Conservation (phyloP, 129 eudicot species). For the Calendula officinalis region DNA sequence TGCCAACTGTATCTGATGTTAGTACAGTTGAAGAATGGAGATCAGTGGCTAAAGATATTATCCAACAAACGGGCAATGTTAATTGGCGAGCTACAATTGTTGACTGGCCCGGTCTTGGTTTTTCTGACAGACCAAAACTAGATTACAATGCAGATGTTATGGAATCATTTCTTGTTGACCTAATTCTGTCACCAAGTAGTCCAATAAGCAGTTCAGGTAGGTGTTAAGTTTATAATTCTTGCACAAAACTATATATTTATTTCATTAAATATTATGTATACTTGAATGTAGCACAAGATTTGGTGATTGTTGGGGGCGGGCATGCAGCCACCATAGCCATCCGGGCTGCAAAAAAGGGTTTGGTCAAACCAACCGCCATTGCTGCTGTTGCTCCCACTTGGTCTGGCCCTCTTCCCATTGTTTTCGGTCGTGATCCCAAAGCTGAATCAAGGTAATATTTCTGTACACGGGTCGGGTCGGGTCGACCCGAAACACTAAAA, state of each 20-base stretch:
- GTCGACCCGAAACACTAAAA: too few species aligned
- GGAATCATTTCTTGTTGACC: slow-evolving; percentile 87
- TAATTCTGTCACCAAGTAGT: slow-evolving; percentile 55
- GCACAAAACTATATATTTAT: background rate
- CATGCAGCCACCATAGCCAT: slow-evolving; percentile 97
- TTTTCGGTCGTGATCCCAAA: slow-evolving; percentile 80
- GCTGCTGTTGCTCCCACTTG: slow-evolving; percentile 97
- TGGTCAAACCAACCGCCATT: slow-evolving; percentile 74
- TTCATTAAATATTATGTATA: background rate
- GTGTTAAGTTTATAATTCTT: slow-evolving; percentile 20
- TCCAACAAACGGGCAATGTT: slow-evolving; percentile 42
- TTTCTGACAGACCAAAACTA: slow-evolving; percentile 85
- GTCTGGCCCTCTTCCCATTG: slow-evolving; percentile 99
- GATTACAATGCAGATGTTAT: slow-evolving; percentile 83
- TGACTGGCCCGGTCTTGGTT: slow-evolving; percentile 97
- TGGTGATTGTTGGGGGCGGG: slow-evolving; percentile 89
- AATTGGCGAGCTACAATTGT: slow-evolving; percentile 77
- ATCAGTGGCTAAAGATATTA: slow-evolving; percentile 69
- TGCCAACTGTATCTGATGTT: slow-evolving; percentile 94
- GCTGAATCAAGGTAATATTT: slow-evolving; percentile 70
- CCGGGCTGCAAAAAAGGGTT: slow-evolving; percentile 84
- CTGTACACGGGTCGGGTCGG: background rate
- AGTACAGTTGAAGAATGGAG: slow-evolving; percentile 99
- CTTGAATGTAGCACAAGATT: slow-evolving; percentile 41
- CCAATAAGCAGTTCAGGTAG: slow-evolving; percentile 55